A percentile compares a stretch with the other conserved stretches of the same genome.
Conservation (phyloP, 192 early-diverging fungal species). For the Gryganskiella cystojenkinii region DNA sequence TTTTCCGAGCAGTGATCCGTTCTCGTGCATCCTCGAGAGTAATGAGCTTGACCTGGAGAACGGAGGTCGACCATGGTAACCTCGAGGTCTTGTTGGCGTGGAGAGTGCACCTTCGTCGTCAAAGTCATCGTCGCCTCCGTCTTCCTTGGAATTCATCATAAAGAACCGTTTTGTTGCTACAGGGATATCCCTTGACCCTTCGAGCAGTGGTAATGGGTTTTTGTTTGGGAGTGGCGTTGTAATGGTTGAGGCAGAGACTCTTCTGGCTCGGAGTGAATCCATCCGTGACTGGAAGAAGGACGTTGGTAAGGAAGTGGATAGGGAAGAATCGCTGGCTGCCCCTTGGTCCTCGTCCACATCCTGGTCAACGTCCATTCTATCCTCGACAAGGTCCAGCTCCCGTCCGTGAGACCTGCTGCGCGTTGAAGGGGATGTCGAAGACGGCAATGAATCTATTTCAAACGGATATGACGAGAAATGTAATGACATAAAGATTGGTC, state of each 20-base stretch:
- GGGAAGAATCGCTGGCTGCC: slow-evolving; percentile 13
- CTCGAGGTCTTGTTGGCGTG: slow-evolving; percentile 25
- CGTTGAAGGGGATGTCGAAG: neutral
- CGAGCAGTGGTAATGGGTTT: slow-evolving; percentile 9
- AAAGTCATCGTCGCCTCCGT: slow-evolving; percentile 1
- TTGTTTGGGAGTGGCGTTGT: slow-evolving; percentile 10
- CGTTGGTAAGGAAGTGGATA: slow-evolving; percentile 35
- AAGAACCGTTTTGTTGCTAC: slow-evolving; percentile 19
- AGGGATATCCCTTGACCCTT: slow-evolving; percentile 9
- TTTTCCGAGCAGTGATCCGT: slow-evolving; percentile 39
- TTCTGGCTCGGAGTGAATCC: slow-evolving; percentile 5
- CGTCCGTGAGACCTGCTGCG: neutral
- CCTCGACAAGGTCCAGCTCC: neutral
- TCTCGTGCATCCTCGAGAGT: slow-evolving; percentile 27
- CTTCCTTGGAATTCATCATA: neutral
- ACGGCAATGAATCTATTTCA: neutral
- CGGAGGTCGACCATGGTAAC: neutral
- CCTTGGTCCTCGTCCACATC: neutral
- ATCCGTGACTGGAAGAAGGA: slow-evolving; percentile 18
- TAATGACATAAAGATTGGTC: too few species aligned
- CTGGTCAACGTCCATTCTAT: slow-evolving; percentile 27
- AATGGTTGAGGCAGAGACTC: slow-evolving; percentile 15
- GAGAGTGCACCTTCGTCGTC: slow-evolving; percentile 7
- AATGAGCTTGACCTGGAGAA: slow-evolving; percentile 16
- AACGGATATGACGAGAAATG: too few species aligned